phyloP scores from a whole-genome alignment of 31 red algal genomes.

The Odonthalia washingtoniensis region DNA sequence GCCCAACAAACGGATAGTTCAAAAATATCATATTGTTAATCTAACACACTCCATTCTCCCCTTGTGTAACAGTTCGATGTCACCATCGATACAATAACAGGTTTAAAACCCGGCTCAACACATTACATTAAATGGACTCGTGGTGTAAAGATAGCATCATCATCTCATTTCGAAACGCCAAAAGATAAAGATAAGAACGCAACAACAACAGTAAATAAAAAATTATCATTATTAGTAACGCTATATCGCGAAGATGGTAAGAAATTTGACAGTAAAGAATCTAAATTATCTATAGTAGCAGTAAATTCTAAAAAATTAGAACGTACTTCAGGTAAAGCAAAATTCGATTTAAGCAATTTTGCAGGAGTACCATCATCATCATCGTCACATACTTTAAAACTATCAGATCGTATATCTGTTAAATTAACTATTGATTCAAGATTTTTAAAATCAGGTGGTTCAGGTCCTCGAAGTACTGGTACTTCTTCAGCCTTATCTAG shows the following conservation, averaged over 20 bases:
- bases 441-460: constrained; percentile 45
- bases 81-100: constrained; percentile 54
- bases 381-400: constrained; percentile 45
- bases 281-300: constrained; percentile 69
- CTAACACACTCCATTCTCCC: no score
- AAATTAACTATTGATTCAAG: constrained; percentile 47
- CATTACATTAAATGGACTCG: constrained; percentile 81
- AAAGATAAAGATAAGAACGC: constrained; percentile 17
- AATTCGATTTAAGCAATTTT: constrained; percentile 66
- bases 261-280: constrained; percentile 73
- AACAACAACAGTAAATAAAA: constrained; percentile 39
- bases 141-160: constrained; percentile 77
- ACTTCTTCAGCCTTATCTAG: constrained; percentile 64
- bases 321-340: constrained; percentile 64
- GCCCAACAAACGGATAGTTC: background rate
- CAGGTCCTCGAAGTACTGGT: constrained; percentile 39
- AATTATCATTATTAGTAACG: constrained; percentile 70
- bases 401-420: constrained; percentile 63
- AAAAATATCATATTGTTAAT: no score
- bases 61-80: constrained; percentile 61
- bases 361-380: constrained; percentile 65
- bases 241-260: constrained; percentile 65
- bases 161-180: constrained; percentile 22
- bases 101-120: constrained; percentile 59
- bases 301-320: constrained; percentile 53